Evolutionary conservation across 2,329 filamentous ascomycete species (phyloP), one percentile per base, ranked within the genome.

Genomic region (Lasiodiplodia gonubiensis): DNA sequence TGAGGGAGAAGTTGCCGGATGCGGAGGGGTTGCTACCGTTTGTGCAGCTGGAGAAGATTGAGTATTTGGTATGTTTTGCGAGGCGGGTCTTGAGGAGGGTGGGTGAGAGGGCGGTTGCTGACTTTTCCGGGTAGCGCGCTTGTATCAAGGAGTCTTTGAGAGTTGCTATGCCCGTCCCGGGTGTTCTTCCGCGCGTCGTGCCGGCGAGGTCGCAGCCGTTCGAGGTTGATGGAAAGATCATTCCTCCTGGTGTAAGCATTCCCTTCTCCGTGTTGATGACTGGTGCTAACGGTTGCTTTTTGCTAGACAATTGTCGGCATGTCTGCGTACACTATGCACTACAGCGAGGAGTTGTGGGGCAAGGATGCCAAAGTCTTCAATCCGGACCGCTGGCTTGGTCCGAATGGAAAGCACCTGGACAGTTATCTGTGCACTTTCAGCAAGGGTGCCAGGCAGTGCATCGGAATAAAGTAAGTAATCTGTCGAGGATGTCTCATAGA

Each of bases 1-100:
- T 74, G 4, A 72, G 75, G n/a, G 66, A 68, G 16, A 70, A 67
- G 14, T 25, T 76, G 76, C 53, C 27, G 10, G 23, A 33, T 39
- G 33, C n/a, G 21, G 54, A 57, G 12, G 35, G 8, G 11, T 42
- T 57, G 35, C 11, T 35, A 11, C 23, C 54, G 18, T 39, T 57
- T 39, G 6, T 14, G 4, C 54, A 39, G 35, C 21, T 57, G 18
- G 54, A 57, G n/a, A 39, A 42, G 21, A 39, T 39, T 11, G 35
- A 57, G 14, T 57, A 57, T 21, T 25, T 57, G 35, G 54, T 57
- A 25, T 0, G 33, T 10, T 37, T n/a, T 33, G 30, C 30, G 30
- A 30, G 30, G 7, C 1, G 30, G 30, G 1, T 37, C n/a, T 33
- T 55, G n/a, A 14, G 0, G 2, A n/a, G n/a, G n/a, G n/a, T n/a